These are phyloP conservation scores for Neurospora sp. DNA, from an alignment of 495 filamentous ascomycete genomes.

Conservation along the genomic window DNA sequence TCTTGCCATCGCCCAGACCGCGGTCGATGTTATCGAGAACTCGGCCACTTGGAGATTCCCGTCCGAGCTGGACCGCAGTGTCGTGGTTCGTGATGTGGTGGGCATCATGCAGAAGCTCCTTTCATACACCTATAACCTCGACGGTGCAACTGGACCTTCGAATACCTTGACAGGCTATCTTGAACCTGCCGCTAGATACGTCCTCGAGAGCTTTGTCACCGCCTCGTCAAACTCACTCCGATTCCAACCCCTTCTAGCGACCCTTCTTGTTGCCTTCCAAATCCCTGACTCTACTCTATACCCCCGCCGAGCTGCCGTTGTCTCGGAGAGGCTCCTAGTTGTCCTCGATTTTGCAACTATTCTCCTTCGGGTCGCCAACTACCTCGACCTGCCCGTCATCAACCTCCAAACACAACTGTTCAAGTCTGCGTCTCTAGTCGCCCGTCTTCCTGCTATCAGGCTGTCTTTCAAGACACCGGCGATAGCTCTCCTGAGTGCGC, in stretches of 20 bases:
- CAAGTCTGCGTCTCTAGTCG: constrained; percentile 61
- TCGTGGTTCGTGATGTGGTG: constrained; percentile 45
- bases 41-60: constrained; percentile 74
- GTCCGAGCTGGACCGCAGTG: constrained; percentile 50
- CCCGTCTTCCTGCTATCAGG: constrained; percentile 66
- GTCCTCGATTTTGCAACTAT: constrained; percentile 56
- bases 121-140: constrained; percentile 57
- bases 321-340: constrained; percentile 52
- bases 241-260: constrained; percentile 66
- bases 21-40: constrained; percentile 75
- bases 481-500: constrained; percentile 57
- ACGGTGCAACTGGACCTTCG: constrained; percentile 42
- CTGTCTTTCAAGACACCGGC: constrained; percentile 54
- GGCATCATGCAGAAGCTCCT: constrained; percentile 61
- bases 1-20: constrained; percentile 56
- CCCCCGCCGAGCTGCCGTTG: constrained; percentile 42
- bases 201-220: constrained; percentile 67
- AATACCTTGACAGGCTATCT: constrained; percentile 54
- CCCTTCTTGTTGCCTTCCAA: constrained; percentile 56
- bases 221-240: constrained; percentile 56
- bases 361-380: constrained; percentile 57
- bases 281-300: constrained; percentile 56
- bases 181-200: constrained; percentile 57
- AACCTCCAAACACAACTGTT: constrained; percentile 71
- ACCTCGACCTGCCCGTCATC: constrained; percentile 48